phyloP scores from a whole-genome alignment of 192 early-diverging fungal species.

The Coemansia sp. region DNA sequence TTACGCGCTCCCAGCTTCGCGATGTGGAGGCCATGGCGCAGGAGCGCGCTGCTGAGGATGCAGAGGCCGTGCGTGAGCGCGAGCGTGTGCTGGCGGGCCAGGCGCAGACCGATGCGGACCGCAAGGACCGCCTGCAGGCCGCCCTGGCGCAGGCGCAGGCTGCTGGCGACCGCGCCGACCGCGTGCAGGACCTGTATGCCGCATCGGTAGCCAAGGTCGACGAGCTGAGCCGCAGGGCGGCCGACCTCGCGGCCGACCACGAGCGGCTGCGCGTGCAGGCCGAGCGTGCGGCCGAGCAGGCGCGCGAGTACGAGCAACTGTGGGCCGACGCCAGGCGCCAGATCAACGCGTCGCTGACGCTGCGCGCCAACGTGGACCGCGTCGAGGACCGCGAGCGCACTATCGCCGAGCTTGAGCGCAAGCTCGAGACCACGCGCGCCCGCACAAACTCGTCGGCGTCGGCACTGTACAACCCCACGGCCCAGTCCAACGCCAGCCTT shows the following conservation, averaged over 20 bases:
- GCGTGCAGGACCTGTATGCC: slow-evolving; percentile 35
- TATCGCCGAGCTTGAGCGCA: slow-evolving; percentile 42
- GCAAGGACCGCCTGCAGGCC: slow-evolving; percentile 27
- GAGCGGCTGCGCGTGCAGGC: slow-evolving; percentile 28
- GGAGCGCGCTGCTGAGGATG: slow-evolving; percentile 10
- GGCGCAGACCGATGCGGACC: slow-evolving; percentile 7
- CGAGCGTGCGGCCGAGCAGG: slow-evolving; percentile 20
- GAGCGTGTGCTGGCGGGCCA: background rate
- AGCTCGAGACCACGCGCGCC: slow-evolving; percentile 25
- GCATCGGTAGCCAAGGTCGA: slow-evolving; percentile 29
- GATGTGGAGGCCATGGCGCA: slow-evolving; percentile 39
- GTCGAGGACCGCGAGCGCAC: slow-evolving; percentile 42
- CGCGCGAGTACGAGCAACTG: slow-evolving; percentile 39
- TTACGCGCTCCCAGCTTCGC: slow-evolving; percentile 29
- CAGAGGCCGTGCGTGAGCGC: background rate
- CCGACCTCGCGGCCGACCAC: slow-evolving; percentile 14
- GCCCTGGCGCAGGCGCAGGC: slow-evolving; percentile 26
- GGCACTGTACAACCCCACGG: background rate
- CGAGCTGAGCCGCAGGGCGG: slow-evolving; percentile 5
- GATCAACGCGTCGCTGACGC: slow-evolving; percentile 20
- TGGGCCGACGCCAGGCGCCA: slow-evolving; percentile 39
- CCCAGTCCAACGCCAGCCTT: slow-evolving; percentile 20
- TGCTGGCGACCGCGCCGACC: slow-evolving; percentile 41
- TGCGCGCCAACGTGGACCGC: slow-evolving; percentile 33
- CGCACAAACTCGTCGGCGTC: slow-evolving; percentile 11